phyloP scores from a whole-genome alignment of 495 filamentous ascomycete species.

The Podospora australis region DNA sequence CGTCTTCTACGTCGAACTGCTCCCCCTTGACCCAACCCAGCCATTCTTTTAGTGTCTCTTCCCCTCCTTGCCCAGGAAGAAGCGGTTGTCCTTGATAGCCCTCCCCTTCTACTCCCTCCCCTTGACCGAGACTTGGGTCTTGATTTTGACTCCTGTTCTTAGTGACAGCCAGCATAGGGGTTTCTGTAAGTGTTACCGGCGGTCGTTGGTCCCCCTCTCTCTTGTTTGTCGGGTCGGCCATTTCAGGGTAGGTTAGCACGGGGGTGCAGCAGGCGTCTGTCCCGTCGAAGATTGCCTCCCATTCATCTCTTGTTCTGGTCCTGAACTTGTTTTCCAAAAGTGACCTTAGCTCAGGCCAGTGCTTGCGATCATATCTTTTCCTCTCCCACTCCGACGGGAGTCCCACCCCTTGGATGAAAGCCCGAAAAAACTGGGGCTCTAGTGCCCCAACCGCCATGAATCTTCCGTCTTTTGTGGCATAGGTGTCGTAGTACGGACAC shows the following conservation, averaged over 20 bases:
- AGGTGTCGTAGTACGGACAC: constrained; percentile 81
- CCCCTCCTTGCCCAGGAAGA: constrained; percentile 61
- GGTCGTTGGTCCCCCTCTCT: constrained; percentile 68
- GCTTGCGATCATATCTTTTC: constrained; percentile 47
- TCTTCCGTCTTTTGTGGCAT: constrained; percentile 72
- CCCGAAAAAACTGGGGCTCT: constrained; percentile 76
- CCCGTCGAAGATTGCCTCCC: constrained; percentile 80
- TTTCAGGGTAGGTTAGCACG: constrained; percentile 66
- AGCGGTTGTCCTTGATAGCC: constrained; percentile 59
- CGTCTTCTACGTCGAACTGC: constrained; percentile 60
- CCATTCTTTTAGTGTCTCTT: constrained; percentile 66
- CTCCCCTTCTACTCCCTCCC: constrained; percentile 44
- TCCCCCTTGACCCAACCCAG: constrained; percentile 66
- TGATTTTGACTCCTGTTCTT: constrained; percentile 19
- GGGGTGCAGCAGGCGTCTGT: constrained; percentile 91
- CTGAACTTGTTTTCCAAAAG: constrained; percentile 60
- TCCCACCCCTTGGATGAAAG: constrained; percentile 57
- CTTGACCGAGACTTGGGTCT: constrained; percentile 39
- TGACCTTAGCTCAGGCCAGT: constrained; percentile 58
- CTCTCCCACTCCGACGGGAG: constrained; percentile 49
- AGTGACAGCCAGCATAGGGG: constrained; percentile 53
- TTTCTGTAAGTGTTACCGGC: constrained; percentile 58
- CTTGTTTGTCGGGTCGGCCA: constrained; percentile 47
- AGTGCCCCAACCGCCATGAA: constrained; percentile 89
- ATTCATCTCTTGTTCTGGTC: constrained; percentile 68